phyloP scores from a whole-genome alignment of 2,329 filamentous ascomycete species.

The Fusarium tanahbumbuense region DNA sequence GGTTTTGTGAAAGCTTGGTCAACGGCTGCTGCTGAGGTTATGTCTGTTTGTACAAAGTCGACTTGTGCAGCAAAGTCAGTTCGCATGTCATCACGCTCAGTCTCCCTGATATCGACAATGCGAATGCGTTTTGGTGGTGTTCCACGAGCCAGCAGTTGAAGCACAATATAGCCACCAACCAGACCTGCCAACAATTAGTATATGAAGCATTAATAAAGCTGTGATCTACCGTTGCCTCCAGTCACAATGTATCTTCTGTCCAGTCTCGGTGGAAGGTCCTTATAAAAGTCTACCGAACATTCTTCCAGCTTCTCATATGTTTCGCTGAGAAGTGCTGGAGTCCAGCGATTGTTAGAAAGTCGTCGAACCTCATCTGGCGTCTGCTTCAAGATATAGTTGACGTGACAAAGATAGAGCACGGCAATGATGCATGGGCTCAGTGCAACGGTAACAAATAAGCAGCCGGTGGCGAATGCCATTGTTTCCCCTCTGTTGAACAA shows the following conservation, averaged over 20 bases:
- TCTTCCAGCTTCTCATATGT: neutral
- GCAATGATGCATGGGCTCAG: neutral
- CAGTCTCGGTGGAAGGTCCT: neutral
- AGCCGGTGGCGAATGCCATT: neutral
- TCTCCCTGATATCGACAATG: constrained; percentile 7
- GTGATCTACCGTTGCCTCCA: neutral
- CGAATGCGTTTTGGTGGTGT: constrained; percentile 2
- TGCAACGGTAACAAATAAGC: accelerated
- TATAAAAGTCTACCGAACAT: neutral
- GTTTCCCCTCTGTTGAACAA: neutral
- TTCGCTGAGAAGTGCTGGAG: neutral
- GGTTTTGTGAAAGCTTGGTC: neutral
- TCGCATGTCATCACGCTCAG: constrained; percentile 14
- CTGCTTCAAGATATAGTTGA: neutral
- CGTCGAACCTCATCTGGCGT: neutral
- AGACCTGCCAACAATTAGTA: neutral
- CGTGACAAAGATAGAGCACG: neutral
- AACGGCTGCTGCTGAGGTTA: neutral
- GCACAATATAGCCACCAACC: constrained; percentile 19
- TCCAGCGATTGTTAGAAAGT: neutral
- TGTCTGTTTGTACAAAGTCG: constrained; percentile 10
- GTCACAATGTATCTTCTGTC: constrained; percentile 16
- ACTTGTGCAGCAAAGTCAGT: neutral
- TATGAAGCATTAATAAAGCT: neutral
- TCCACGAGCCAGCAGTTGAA: constrained; percentile 9